A percentile compares a stretch with the other conserved stretches of the same genome.
Conservation (phyloP, 768 basidiomycete genomes). For the Pleurotus tuoliensis region DNA sequence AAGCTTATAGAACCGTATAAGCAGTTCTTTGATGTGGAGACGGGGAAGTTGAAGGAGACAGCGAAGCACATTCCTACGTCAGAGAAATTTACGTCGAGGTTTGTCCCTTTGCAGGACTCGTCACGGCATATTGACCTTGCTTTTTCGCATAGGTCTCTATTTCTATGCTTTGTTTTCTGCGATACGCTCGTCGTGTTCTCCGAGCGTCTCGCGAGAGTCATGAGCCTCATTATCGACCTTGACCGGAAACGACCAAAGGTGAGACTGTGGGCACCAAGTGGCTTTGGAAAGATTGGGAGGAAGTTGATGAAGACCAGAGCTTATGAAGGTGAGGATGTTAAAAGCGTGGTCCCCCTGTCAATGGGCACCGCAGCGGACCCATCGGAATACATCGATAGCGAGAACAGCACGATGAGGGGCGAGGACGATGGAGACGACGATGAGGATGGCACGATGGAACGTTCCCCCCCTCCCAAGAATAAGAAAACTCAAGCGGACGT, state of each 20-base stretch:
- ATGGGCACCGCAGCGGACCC: conserved; percentile 36
- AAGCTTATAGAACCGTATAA: conserved; percentile 37
- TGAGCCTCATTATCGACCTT: conserved; percentile 28
- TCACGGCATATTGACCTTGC: too few species aligned
- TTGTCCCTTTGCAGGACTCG: neutral
- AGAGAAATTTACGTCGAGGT: conserved; percentile 39
- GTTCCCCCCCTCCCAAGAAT: neutral
- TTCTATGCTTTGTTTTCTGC: conserved; percentile 42
- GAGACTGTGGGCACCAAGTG: conserved; percentile 39
- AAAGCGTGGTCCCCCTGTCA: conserved; percentile 23
- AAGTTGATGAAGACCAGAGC: conserved; percentile 24
- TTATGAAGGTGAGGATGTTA: conserved; percentile 17
- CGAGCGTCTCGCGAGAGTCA: conserved; percentile 27
- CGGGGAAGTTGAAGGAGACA: conserved; percentile 23
- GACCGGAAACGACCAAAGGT: conserved; percentile 31
- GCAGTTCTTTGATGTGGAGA: conserved; percentile 34
- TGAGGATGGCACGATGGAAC: conserved; percentile 10
- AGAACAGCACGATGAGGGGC: neutral
- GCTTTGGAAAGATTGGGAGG: conserved; percentile 33
- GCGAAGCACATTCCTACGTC: conserved; percentile 12
- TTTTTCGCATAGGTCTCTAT: conserved; percentile 30
- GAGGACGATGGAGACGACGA: conserved; percentile 12
- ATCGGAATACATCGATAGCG: conserved; percentile 20
- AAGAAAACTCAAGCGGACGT: too few species aligned
- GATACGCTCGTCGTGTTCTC: conserved; percentile 39